Evolutionary conservation across 495 filamentous ascomycete genomes (phyloP), one percentile per base, ranked within the genome.

Genomic region (Cairneyella variabilis): DNA sequence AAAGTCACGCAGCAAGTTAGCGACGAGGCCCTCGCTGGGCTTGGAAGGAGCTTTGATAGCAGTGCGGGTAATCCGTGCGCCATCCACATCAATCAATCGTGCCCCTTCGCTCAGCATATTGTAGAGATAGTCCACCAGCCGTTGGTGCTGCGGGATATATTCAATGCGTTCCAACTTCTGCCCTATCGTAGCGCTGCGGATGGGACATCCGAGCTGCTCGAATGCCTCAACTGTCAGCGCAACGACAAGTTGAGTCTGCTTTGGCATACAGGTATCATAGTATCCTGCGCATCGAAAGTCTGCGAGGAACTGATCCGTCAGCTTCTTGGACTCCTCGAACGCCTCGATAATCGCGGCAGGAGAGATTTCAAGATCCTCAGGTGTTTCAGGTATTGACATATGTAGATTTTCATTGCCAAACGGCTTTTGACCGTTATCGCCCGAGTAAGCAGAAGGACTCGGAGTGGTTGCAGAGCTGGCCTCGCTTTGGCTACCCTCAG

Each of bases 171-270:
- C 10, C 0, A 80, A 48, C 0, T n/a, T 47, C 30, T 77, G 47
- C 2, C 72, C 71, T 0, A 66, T 3, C 14, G 30, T 48, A 0
- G 73, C 69, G 0, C 56, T 54, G 0, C 61, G 51, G 3, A 80
- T 48, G 3, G 54, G 22, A 26, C 57, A 71, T 6, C 72, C 75
- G 1, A 78, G 49, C 18, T 68, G 14, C 25, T 78, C 67, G 32
- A 78, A 76, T 11, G 75, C 71, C 38, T 80, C 71, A 6, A 74
- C 42, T 6, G 63, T 65, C 20, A 73, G 57, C 1, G 68, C 64
- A 1, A 72, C 46, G 36, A 69, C 73, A 0, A 79, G 62, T 28
- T 70, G 39, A 2, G 63, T 69, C 40, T 66, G 56, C 59, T 28
- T 41, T 28, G 53, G 53, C 16, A 48, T 6, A 3, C 41, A 30